Base-by-base conservation (phyloP, 2,329 filamentous ascomycete genomes). In the Aspergillus pseudoterreus region DNA sequence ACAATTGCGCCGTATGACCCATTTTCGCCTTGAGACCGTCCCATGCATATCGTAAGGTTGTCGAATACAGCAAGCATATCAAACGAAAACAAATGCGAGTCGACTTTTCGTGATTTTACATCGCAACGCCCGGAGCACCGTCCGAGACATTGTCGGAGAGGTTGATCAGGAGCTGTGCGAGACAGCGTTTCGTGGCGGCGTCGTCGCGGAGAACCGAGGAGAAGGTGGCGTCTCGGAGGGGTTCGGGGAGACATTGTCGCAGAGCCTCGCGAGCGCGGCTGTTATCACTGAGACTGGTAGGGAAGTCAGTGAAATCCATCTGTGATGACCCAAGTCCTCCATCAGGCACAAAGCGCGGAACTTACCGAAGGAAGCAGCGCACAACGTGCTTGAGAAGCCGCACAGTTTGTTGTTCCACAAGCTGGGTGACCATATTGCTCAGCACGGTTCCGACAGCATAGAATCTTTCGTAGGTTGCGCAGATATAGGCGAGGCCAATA, bases 221-320 rank as follows among this genome's bases (percentile, higher is more conserved):
- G 71, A 99, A 99, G 1, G 94, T 99, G 6, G 92, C 92, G 70
- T 99, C 94, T 44, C 94, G 88, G n/a, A 99, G 85, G n/a, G 94
- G 94, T 66, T 99, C 94, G 0, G 94, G 94, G 11, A 99, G 86
- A 67, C 94, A 99, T 73, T 99, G 94, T 39, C 94, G 85, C 19
- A 99, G 82, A 43, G 94, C 94, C 71, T 99, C 94, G 30, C 94
- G 88, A 51, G 94, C 94, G 54, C 94, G 87, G 54, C 92, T 92
- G 66, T 99, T 99, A 69, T 99, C 94, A 64, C 91, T 96, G 43
- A 99, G 79, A 54, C 91, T 96, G 62, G 19, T 51, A 6, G 36
- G 30, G 11, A 22, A 30, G 45, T 15, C 27, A 30, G 27, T 49
- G 52, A 35, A 55, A 45, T 22, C 9, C 19, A 9, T n/a, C 19